phyloP scores from a whole-genome alignment of 225 moss, liverwort and hornwort genomes.

The Physcomitrellopsis africana region DNA sequence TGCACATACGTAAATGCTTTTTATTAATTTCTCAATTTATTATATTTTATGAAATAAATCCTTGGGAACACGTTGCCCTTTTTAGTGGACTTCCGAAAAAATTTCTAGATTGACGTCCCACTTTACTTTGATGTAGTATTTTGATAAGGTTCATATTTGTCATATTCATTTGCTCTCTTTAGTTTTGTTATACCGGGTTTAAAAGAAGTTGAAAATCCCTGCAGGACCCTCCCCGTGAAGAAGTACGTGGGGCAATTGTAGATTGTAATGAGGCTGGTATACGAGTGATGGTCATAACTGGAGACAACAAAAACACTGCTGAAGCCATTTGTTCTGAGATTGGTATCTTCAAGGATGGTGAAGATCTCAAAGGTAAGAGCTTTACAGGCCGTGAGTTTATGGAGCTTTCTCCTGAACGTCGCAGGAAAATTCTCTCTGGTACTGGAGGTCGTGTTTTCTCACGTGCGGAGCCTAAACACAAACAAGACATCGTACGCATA shows the following conservation, averaged over 20 bases:
- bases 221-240: constrained; percentile 95
- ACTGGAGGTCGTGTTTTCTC: constrained; percentile 92
- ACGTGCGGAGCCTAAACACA: constrained; percentile 92
- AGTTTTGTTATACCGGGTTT: constrained; percentile 11
- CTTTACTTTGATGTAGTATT: constrained; percentile 14
- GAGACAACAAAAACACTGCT: constrained; percentile 94
- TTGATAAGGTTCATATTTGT: not conserved
- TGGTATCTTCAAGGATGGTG: constrained; percentile 75
- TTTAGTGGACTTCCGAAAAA: not conserved
- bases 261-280: constrained; percentile 91
- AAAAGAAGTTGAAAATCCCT: constrained; percentile 6
- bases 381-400: constrained; percentile 93
- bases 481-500: constrained; percentile 91
- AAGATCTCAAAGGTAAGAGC: constrained; percentile 74
- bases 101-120: not conserved
- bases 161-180: not conserved
- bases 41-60: not conserved
- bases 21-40: not conserved
- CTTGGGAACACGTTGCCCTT: not conserved
- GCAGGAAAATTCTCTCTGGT: constrained; percentile 67
- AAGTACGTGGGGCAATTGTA: constrained; percentile 75
- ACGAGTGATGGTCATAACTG: constrained; percentile 96
- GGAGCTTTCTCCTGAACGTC: constrained; percentile 59
- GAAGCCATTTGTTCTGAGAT: constrained; percentile 97
- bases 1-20: not conserved